These are phyloP conservation scores for Diaporthe sp. DNA, from an alignment of 2,329 filamentous ascomycete species.

Conservation along the genomic window DNA sequence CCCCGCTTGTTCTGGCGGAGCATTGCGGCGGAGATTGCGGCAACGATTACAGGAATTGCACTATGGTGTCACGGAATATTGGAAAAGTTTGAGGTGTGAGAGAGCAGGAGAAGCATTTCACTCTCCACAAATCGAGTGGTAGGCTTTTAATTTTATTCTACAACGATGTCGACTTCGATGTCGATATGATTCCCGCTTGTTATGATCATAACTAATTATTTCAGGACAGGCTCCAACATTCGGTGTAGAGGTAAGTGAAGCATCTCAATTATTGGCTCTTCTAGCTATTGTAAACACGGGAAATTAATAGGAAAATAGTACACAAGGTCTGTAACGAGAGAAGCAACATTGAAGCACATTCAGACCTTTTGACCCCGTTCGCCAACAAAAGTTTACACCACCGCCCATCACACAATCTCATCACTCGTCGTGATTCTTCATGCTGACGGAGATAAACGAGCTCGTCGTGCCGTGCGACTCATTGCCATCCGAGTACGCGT, in stretches of 20 bases:
- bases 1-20: constrained; percentile 9
- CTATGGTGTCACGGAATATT: neutral
- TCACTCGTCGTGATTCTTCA: constrained; percentile 23
- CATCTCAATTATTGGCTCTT: neutral
- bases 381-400: neutral
- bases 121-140: neutral
- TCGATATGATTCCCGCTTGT: neutral
- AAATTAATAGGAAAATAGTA: neutral
- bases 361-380: neutral
- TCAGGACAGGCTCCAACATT: too few species aligned
- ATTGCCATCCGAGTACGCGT: constrained; percentile 34
- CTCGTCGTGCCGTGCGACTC: constrained; percentile 34
- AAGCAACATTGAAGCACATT: neutral
- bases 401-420: neutral
- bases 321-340: neutral
- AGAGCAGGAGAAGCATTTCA: too few species aligned
- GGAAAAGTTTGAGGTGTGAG: neutral
- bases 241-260: neutral
- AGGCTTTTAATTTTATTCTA: neutral
- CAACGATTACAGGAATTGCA: neutral
- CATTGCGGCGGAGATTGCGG: neutral
- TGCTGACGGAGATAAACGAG: constrained; percentile 31
- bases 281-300: neutral
- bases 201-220: neutral
- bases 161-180: neutral